Conservation (phyloP, 2,329 filamentous ascomycete genomes). For the Pestalotiopsis sp. region DNA sequence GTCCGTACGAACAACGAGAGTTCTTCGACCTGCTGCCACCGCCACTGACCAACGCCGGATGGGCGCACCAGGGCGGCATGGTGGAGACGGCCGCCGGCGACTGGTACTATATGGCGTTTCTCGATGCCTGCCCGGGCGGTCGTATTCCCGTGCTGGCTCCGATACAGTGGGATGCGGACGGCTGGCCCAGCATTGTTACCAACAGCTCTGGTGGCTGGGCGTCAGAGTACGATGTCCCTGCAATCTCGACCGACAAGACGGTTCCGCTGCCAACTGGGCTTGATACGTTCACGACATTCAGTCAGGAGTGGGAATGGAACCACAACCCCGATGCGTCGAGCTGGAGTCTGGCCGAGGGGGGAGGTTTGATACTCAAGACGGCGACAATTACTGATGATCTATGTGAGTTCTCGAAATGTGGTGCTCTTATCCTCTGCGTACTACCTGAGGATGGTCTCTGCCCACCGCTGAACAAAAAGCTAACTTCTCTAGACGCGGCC, state of each 20-base stretch:
- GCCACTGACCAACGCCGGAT: constrained; percentile 47
- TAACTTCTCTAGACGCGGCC: constrained; percentile 22
- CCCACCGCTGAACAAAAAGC: too few species aligned
- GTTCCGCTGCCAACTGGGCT: constrained; percentile 33
- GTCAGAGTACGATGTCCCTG: background rate
- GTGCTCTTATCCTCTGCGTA: too few species aligned
- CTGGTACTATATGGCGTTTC: constrained; percentile 64
- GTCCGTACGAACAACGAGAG: constrained; percentile 51
- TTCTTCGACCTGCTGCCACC: constrained; percentile 45
- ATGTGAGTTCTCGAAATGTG: too few species aligned
- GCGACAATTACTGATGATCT: constrained; percentile 54
- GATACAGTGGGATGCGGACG: constrained; percentile 53
- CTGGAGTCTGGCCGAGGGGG: constrained; percentile 37
- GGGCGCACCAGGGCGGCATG: constrained; percentile 59
- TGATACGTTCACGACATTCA: constrained; percentile 46
- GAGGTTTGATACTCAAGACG: constrained; percentile 47
- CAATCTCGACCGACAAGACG: constrained; percentile 29
- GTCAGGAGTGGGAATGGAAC: constrained; percentile 60
- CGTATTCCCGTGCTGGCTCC: constrained; percentile 61
- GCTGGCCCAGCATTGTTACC: constrained; percentile 34
- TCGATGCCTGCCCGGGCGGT: constrained; percentile 58
- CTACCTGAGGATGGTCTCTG: too few species aligned
- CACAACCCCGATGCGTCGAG: constrained; percentile 56
- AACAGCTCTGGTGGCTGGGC: background rate
- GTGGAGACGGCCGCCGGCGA: constrained; percentile 52